These are phyloP conservation scores for Colletotrichum sp. DNA, from an alignment of 2,329 filamentous ascomycete species.

Conservation along the genomic window DNA sequence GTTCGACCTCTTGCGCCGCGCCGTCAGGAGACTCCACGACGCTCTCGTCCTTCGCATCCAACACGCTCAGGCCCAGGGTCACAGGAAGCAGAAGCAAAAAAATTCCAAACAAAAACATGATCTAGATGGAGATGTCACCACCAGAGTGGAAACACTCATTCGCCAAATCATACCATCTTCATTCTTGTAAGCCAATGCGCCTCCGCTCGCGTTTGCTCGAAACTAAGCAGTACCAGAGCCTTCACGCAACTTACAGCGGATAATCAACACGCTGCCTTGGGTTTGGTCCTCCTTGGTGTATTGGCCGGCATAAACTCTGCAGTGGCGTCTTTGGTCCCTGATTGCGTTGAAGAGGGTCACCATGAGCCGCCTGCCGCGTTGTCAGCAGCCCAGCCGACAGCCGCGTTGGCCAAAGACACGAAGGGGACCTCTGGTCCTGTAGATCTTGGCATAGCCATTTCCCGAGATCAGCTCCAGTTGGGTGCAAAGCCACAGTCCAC, in stretches of 20 bases:
- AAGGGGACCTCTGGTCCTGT: slow-evolving; percentile 20
- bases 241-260: slow-evolving; percentile 77
- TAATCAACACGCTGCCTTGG: slow-evolving; percentile 74
- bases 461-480: slow-evolving; percentile 25
- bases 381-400: neutral
- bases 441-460: slow-evolving; percentile 33
- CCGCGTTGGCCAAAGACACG: neutral
- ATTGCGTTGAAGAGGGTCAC: neutral
- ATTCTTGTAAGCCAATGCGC: slow-evolving; percentile 36
- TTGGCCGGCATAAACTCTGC: slow-evolving; percentile 63
- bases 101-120: neutral
- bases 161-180: slow-evolving; percentile 35
- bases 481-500: neutral
- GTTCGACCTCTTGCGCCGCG: slow-evolving; percentile 74
- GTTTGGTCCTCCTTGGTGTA: slow-evolving; percentile 69
- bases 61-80: neutral
- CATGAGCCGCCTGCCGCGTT: neutral
- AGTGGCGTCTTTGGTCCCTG: slow-evolving; percentile 39
- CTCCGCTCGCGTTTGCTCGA: neutral
- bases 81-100: slow-evolving; percentile 5
- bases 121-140: neutral
- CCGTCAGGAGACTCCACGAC: slow-evolving; percentile 58
- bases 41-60: slow-evolving; percentile 30
- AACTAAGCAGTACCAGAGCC: slow-evolving; percentile 40
- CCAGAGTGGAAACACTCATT: slow-evolving; percentile 28